Percentiles rank a stretch among this genome's conserved stretches.
Evolutionary conservation across 768 basidiomycete genomes (phyloP).

Genomic region (Cyclocybe aegerita): DNA sequence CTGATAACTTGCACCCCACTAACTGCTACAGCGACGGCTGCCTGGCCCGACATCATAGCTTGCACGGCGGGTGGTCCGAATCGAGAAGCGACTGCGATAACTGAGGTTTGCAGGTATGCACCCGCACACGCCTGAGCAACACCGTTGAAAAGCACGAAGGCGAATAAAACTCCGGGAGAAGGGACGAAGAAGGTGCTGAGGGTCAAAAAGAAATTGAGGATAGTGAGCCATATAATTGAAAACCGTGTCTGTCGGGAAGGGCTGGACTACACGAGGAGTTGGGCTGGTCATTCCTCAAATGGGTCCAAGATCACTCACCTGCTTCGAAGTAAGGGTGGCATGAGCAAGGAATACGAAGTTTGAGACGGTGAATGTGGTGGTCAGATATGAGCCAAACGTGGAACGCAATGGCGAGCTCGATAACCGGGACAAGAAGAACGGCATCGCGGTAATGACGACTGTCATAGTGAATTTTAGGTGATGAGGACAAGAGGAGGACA

Average conservation of each 20-base stretch:
- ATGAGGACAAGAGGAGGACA: not conserved
- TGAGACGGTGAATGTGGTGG: slow-evolving; percentile 59
- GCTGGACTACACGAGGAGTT: slow-evolving; percentile 42
- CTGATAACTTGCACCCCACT: slow-evolving; percentile 75
- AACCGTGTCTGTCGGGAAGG: slow-evolving; percentile 57
- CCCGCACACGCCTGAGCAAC: slow-evolving; percentile 59
- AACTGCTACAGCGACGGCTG: slow-evolving; percentile 79
- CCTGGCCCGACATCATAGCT: slow-evolving; percentile 80
- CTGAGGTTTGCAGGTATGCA: slow-evolving; percentile 75
- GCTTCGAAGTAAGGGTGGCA: slow-evolving; percentile 68
- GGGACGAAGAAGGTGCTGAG: slow-evolving; percentile 63
- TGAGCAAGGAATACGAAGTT: slow-evolving; percentile 74
- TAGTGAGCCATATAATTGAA: slow-evolving; percentile 48
- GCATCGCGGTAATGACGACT: slow-evolving; percentile 87
- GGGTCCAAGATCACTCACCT: slow-evolving; percentile 40
- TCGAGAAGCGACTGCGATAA: slow-evolving; percentile 78
- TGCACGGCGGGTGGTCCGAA: slow-evolving; percentile 77
- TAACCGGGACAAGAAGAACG: slow-evolving; percentile 76
- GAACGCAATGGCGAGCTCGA: slow-evolving; percentile 53
- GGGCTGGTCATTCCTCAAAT: slow-evolving; percentile 1
- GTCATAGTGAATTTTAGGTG: not conserved
- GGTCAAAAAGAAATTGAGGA: slow-evolving; percentile 59
- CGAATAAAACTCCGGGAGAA: slow-evolving; percentile 56
- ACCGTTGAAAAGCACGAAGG: slow-evolving; percentile 63
- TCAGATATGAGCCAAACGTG: slow-evolving; percentile 67